Conservation (phyloP, 176 grass and related monocot species). For the Rhynchospora breviuscula region DNA sequence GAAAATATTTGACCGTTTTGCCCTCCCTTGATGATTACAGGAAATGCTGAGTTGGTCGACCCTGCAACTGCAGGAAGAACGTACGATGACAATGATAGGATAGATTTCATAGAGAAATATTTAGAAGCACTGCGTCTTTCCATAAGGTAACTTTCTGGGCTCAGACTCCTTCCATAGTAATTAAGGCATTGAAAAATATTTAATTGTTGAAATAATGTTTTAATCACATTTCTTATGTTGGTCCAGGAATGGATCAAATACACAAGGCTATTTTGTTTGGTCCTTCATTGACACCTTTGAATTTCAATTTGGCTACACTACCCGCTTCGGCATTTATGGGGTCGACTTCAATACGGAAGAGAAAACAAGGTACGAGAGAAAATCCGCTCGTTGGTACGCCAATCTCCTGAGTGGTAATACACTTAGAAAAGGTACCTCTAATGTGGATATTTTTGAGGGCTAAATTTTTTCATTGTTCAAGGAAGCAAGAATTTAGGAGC, state of each 20-base stretch:
- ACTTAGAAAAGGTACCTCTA: constrained; percentile 17
- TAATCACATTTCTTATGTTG: not conserved
- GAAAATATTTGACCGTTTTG: not conserved
- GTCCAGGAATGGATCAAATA: constrained; percentile 79
- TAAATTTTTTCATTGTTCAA: too few species aligned
- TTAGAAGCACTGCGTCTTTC: constrained; percentile 14
- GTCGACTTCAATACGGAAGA: constrained; percentile 35
- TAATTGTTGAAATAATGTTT: not conserved
- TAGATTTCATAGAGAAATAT: constrained; percentile 11
- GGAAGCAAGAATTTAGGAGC: too few species aligned
- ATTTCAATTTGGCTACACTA: constrained; percentile 17
- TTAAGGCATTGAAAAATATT: not conserved
- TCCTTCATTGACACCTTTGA: constrained; percentile 64
- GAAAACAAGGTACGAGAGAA: constrained; percentile 38
- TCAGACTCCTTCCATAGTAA: not conserved
- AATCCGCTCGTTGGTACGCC: constrained; percentile 55
- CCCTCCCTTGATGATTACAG: not conserved
- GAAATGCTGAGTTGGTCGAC: constrained; percentile 1
- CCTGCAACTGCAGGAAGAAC: not conserved
- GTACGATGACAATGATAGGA: constrained; percentile 8
- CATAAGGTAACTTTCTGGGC: constrained; percentile 5
- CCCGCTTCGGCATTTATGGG: constrained; percentile 36
- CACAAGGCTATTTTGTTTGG: constrained; percentile 74
- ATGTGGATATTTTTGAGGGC: too few species aligned
- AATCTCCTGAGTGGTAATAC: constrained; percentile 35